Conservation (phyloP, 257 asterid genomes). For the Galeopsis tetrahit region DNA sequence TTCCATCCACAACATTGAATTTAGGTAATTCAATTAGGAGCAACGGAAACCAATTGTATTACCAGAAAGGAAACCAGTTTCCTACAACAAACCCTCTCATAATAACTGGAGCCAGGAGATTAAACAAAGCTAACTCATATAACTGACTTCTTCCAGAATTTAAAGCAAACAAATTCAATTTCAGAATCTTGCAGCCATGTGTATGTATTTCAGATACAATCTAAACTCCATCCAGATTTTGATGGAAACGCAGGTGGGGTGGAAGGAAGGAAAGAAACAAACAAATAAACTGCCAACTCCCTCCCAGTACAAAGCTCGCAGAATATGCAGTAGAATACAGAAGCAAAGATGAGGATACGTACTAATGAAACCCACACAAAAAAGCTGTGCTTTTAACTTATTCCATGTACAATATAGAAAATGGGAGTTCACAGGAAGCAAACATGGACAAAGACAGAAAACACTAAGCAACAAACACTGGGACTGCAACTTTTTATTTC, state of each 20-base stretch:
- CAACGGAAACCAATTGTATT: not conserved
- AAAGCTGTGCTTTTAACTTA: not conserved
- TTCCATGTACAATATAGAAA: not conserved
- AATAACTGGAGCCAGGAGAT: constrained; percentile 16
- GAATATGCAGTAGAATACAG: not conserved
- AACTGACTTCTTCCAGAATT: not conserved
- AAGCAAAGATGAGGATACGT: not conserved
- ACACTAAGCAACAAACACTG: not conserved
- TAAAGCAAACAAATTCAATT: not conserved
- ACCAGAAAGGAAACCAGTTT: constrained; percentile 1
- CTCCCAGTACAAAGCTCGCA: not conserved
- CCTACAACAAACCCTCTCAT: constrained; percentile 13
- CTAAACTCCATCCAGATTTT: constrained; percentile 8
- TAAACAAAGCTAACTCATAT: not conserved
- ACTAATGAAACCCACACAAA: not conserved
- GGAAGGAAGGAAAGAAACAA: not conserved
- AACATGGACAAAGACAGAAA: not conserved
- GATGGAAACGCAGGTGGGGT: not conserved
- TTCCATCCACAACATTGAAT: not conserved
- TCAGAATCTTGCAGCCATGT: constrained; percentile 4
- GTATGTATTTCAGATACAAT: not conserved
- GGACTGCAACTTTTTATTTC: constrained; percentile 13
- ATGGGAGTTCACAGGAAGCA: not conserved
- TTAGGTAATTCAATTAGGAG: not conserved
- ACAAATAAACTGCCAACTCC: not conserved